Conservation (phyloP, 768 basidiomycete genomes). For the Boletus huronensis region DNA sequence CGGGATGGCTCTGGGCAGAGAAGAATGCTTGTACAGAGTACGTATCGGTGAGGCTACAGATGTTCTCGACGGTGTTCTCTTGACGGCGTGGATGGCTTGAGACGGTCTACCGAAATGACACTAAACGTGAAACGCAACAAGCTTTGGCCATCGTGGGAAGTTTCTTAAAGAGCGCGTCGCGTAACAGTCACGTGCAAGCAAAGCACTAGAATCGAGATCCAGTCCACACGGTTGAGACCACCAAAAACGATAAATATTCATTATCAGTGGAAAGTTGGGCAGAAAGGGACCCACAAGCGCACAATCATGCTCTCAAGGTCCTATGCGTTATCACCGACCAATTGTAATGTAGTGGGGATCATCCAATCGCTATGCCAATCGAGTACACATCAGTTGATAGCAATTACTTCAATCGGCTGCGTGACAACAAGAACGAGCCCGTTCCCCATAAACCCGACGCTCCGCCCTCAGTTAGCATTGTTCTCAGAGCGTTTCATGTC, state of each 20-base stretch:
- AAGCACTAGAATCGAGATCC: slow-evolving; percentile 14
- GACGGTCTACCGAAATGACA: slow-evolving; percentile 21
- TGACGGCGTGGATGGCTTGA: slow-evolving; percentile 14
- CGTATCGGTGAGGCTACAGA: slow-evolving; percentile 13
- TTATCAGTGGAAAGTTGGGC: no score
- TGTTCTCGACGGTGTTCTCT: slow-evolving; percentile 11
- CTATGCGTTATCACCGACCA: background rate
- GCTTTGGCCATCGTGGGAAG: slow-evolving; percentile 29
- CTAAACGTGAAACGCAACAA: slow-evolving; percentile 28
- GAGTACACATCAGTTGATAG: background rate
- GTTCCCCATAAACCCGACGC: background rate
- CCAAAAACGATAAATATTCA: background rate
- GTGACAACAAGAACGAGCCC: background rate
- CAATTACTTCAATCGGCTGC: background rate
- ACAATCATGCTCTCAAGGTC: background rate
- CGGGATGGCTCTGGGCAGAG: slow-evolving; percentile 23
- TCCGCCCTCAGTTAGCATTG: background rate
- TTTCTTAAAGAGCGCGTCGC: slow-evolving; percentile 37
- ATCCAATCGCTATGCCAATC: background rate
- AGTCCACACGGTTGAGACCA: background rate
- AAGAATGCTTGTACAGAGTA: slow-evolving; percentile 8
- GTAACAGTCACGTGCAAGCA: slow-evolving; percentile 36
- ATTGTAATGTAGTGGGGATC: background rate
- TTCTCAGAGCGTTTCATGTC: slow-evolving; percentile 8
- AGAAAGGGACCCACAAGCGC: background rate